Conservation (phyloP, 768 basidiomycete species). For the Tylopilus balloui region DNA sequence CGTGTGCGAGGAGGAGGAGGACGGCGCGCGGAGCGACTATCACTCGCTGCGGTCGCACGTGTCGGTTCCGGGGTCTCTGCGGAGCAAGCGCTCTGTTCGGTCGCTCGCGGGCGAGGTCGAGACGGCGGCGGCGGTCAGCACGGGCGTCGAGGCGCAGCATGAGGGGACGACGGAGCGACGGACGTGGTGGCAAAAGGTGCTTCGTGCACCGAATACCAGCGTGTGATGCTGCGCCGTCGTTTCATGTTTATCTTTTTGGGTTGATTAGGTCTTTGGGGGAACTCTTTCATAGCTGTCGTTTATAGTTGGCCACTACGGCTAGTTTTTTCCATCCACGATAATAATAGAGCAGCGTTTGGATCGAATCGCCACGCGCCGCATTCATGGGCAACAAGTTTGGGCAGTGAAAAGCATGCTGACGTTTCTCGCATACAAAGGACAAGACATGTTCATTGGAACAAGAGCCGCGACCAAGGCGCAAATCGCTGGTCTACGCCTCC, state of each 20-base stretch:
- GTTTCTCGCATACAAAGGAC: too few species aligned
- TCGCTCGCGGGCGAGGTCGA: conserved; percentile 15
- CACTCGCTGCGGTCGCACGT: conserved; percentile 28
- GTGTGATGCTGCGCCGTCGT: neutral
- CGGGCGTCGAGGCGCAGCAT: neutral
- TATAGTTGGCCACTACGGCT: too few species aligned
- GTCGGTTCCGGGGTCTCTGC: conserved; percentile 23
- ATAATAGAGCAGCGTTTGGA: too few species aligned
- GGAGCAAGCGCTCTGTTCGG: conserved; percentile 16
- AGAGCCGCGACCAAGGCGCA: too few species aligned
- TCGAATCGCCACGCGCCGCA: too few species aligned
- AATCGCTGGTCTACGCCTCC: too few species aligned
- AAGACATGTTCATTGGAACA: too few species aligned
- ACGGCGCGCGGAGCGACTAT: conserved; percentile 24
- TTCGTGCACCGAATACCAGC: conserved; percentile 12
- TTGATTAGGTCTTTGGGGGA: too few species aligned
- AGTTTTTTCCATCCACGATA: too few species aligned
- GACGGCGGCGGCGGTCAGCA: neutral
- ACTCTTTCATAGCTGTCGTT: too few species aligned
- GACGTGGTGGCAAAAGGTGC: conserved; percentile 32
- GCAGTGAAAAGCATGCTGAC: too few species aligned
- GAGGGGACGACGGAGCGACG: conserved; percentile 18
- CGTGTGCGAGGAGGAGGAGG: neutral
- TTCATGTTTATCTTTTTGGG: neutral
- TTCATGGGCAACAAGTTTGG: too few species aligned